Evolutionary conservation across 495 filamentous ascomycete species (phyloP).

Genomic region (Hyaloscypha variabilis): DNA sequence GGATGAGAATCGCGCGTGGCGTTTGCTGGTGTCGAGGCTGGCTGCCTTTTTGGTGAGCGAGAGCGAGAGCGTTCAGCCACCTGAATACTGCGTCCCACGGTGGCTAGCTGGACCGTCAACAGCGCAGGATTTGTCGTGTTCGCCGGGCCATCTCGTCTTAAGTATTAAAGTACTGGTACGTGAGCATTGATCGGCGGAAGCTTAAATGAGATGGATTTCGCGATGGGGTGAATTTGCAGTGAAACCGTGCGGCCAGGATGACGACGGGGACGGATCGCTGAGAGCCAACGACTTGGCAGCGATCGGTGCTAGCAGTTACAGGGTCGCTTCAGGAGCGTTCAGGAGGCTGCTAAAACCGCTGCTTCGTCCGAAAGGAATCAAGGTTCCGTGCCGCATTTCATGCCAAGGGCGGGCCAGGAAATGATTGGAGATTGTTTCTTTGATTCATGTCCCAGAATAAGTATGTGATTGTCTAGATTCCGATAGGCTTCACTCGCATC

Average conservation of each 20-base stretch:
- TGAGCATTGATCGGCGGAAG: constrained; percentile 20
- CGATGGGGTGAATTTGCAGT: constrained; percentile 8
- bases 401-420: neutral
- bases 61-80: neutral
- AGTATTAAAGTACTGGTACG: neutral
- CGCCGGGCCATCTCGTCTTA: neutral
- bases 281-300: neutral
- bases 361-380: neutral
- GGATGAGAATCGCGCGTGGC: constrained; percentile 8
- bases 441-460: neutral
- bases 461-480: too few relatives aligned
- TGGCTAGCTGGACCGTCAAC: neutral
- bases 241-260: constrained; percentile 11
- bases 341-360: neutral
- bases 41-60: neutral
- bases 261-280: constrained; percentile 5
- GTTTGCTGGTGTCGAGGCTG: constrained; percentile 4
- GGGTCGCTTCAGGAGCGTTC: neutral
- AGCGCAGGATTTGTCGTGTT: neutral
- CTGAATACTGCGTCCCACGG: neutral
- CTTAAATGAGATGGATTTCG: constrained; percentile 8
- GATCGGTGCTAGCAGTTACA: constrained; percentile 5
- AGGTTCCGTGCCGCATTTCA: constrained; percentile 7
- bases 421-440: neutral
- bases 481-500: too few relatives aligned